Base-by-base conservation (phyloP, 1,284 basidiomycete genomes). In the Papiliotrema fonsecae region DNA sequence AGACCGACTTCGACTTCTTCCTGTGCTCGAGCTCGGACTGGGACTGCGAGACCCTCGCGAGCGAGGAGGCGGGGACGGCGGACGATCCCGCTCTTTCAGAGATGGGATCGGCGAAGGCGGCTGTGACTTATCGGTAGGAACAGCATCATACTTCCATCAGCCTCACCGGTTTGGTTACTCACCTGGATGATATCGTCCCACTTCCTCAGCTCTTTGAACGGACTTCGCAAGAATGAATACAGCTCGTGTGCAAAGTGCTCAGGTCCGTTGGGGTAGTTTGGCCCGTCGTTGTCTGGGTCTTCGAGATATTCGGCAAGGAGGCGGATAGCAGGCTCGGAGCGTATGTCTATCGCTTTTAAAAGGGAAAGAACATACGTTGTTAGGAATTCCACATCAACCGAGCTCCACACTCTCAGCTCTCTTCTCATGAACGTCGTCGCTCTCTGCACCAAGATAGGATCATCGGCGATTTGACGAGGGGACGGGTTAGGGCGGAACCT, bases 221-320 rank as follows among this genome's bases (percentile, higher is more conserved):
- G 89, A 9, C 87, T 90, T 43, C 90, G 80, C 24, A 92, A 76
- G 67, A 86, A 93, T 32, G 79, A 82, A 67, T 90, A 91, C 19
- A 93, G 78, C 73, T 93, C 89, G 73, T 93, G 89, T 7, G 85
- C 85, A 72, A 93, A 90, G 70, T 92, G 90, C 64, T 93, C 88
- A 10, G 89, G 85, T 56, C 86, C 85, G 30, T 76, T 72, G 50
- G 81, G 80, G 48, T 81, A 77, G 11, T 76, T 76, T 13, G 81
- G 82, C 44, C 79, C 77, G 52, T 27, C 25, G 3, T 27, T 16
- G 16, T 26, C n/a, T 4, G 26, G 25, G 14, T 70, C 67, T 56
- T 92, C 89, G 39, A 93, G 77, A 70, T 90, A 89, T 58, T 91
- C 89, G 11, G 85, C 77, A 4, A 93, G 76, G 10, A 92, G 73